These are phyloP conservation scores for Auxenochlorella pyrenoidosa DNA, from an alignment of 139 green algal species.

Conservation along the genomic window DNA sequence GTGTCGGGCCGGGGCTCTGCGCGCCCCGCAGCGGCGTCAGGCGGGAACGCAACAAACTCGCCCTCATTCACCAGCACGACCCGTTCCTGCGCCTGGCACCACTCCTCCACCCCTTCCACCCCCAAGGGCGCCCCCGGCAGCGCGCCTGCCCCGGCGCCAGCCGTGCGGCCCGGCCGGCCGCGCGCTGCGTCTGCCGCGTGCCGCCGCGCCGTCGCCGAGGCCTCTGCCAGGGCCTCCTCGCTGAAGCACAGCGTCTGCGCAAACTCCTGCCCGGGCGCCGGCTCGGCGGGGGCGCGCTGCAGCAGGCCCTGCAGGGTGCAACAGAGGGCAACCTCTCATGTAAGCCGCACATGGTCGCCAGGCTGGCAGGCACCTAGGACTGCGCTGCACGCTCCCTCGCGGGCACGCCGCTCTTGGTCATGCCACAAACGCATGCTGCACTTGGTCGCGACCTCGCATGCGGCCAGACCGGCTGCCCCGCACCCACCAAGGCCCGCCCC, in stretches of 20 bases:
- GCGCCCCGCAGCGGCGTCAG: neutral
- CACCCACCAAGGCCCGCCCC: neutral
- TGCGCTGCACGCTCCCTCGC: no score
- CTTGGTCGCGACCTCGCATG: no score
- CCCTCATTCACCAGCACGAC: slow-evolving; percentile 33
- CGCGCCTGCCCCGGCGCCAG: neutral
- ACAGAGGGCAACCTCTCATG: no score
- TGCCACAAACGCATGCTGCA: no score
- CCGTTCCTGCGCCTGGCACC: slow-evolving; percentile 26
- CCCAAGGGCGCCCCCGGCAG: neutral
- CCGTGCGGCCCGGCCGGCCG: neutral
- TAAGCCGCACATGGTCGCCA: no score
- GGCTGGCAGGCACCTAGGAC: no score
- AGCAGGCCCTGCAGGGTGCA: slow-evolving; percentile 19
- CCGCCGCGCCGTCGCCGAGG: neutral
- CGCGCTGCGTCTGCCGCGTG: neutral
- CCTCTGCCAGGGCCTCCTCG: slow-evolving; percentile 24
- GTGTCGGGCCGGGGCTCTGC: neutral
- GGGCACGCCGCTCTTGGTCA: no score
- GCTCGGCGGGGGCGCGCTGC: slow-evolving; percentile 17
- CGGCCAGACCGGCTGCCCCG: neutral
- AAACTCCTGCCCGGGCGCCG: slow-evolving; percentile 4
- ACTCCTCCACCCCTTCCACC: slow-evolving; percentile 24
- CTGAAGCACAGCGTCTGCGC: slow-evolving; percentile 33
- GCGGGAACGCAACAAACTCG: neutral